These are phyloP conservation scores for Pisolithus albus DNA, from an alignment of 768 basidiomycete genomes.

Conservation along the genomic window DNA sequence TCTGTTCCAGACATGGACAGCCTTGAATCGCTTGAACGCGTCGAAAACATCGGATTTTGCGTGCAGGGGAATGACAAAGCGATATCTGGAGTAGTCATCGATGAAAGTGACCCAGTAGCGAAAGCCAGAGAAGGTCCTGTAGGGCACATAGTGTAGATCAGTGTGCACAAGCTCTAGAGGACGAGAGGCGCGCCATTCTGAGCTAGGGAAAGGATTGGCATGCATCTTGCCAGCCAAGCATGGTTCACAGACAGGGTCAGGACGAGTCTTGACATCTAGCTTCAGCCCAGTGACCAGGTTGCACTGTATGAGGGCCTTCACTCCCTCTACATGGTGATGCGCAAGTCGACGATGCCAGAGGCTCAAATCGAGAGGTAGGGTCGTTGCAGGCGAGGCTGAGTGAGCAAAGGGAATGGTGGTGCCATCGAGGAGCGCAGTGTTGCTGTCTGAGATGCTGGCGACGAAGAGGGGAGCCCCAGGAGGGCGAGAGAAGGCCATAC, in stretches of 20 bases:
- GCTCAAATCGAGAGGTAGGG: slow-evolving; percentile 4
- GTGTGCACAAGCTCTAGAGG: slow-evolving; percentile 17
- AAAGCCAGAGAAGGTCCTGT: slow-evolving; percentile 2
- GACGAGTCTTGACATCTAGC: slow-evolving; percentile 1
- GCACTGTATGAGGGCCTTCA: slow-evolving; percentile 3
- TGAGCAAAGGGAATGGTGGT: slow-evolving; percentile 2
- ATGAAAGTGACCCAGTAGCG: slow-evolving; percentile 11
- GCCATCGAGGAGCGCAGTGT: slow-evolving; percentile 14
- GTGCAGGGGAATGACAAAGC: slow-evolving; percentile 14
- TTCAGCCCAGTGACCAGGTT: slow-evolving; percentile 12
- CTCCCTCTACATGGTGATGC: slow-evolving; percentile 8
- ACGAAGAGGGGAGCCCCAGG: slow-evolving; percentile 6
- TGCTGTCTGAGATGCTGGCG: slow-evolving; percentile 1
- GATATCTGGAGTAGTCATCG: slow-evolving; percentile 4
- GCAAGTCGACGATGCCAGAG: slow-evolving; percentile 21
- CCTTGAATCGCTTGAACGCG: slow-evolving; percentile 24
- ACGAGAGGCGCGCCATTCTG: slow-evolving; percentile 4
- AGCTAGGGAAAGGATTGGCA: slow-evolving; percentile 13
- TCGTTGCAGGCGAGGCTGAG: slow-evolving; percentile 3
- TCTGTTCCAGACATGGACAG: background rate
- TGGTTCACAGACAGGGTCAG: slow-evolving; percentile 15
- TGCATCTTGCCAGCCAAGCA: slow-evolving; percentile 18
- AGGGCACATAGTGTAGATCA: slow-evolving; percentile 14
- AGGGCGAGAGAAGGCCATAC: background rate
- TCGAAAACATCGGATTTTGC: slow-evolving; percentile 18